Conservation (phyloP, 805 yeast genomes). For the Schwanniomyces sp. region DNA sequence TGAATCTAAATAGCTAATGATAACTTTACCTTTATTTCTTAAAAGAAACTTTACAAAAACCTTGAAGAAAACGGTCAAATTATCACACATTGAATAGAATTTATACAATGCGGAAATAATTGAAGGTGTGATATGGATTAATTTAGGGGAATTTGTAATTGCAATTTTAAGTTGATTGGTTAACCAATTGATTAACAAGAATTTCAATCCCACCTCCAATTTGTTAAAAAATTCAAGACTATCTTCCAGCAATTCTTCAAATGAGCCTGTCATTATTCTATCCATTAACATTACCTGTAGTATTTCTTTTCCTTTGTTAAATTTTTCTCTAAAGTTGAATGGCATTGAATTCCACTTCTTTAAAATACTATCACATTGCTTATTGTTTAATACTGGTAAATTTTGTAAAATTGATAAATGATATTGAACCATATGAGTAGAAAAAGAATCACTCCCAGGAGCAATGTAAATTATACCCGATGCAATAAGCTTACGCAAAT, state of each 20-base stretch:
- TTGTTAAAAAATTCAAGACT: constrained; percentile 11
- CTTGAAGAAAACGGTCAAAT: constrained; percentile 40
- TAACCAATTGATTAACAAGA: constrained; percentile 49
- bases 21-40: constrained; percentile 39
- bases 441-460: constrained; percentile 25
- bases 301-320: constrained; percentile 37
- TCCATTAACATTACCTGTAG: constrained; percentile 34
- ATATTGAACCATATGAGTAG: constrained; percentile 24
- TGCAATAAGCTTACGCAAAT: constrained; percentile 78
- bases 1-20: constrained; percentile 43
- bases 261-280: constrained; percentile 20
- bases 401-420: constrained; percentile 60
- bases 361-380: constrained; percentile 56
- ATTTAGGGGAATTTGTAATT: constrained; percentile 31
- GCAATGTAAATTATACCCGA: constrained; percentile 75
- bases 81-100: constrained; percentile 39
- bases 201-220: constrained; percentile 43
- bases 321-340: constrained; percentile 29
- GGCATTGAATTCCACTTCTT: constrained; percentile 45
- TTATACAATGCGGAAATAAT: constrained; percentile 30
- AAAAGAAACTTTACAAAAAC: constrained; percentile 30
- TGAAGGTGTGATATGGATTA: constrained; percentile 33
- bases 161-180: constrained; percentile 41
- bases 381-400: constrained; percentile 53
- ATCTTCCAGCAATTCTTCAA: constrained; percentile 11